Base-by-base conservation (phyloP, 805 yeast species). In the Ogataea degrootiae region DNA sequence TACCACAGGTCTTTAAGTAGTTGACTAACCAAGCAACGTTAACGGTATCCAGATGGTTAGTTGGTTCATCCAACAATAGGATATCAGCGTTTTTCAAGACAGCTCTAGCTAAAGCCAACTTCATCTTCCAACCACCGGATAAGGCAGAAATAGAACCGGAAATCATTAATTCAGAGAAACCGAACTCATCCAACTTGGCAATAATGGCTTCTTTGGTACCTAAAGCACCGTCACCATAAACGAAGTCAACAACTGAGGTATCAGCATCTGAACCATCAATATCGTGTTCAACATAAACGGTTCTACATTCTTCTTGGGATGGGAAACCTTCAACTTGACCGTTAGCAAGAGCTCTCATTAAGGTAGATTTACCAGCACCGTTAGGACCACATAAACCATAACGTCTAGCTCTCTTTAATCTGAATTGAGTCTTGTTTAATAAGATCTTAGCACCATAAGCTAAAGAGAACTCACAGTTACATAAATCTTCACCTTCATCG, bases 121-220 rank as follows among this genome's bases (percentile, higher is more conserved):
- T 94, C 99, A 92, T 92, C 85, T 94, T 94, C 99, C 99, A 92
- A 84, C 99, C 99, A 85, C 99, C 99, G 69, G 99, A 94, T 65
- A 94, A 82, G 58, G 97, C 87, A 69, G 89, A 83, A 73, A 92
- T 92, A 69, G 97, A 96, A 96, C 86, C 87, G 57, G 68, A 70
- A 68, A 86, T 83, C 97, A 92, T 94, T 69, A 85, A 96, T 51
- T 88, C 92, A 63, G 94, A 66, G 91, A 94, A 94, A 68, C 83
- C 82, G 80, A 94, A 92, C 76, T 90, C 97, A 55, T 72, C 74
- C 73, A 94, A 84, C 73, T 90, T 87, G 57, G 71, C 79, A 60
- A 69, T 74, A 62, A 88, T 88, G 53, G 72, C 81, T 62, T 85
- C 96, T 63, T 69, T 76, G 66, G 89, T 75, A 71, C 87, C 87